Base-by-base conservation (phyloP, 179 eudicot species). In the Pouteria campechiana region DNA sequence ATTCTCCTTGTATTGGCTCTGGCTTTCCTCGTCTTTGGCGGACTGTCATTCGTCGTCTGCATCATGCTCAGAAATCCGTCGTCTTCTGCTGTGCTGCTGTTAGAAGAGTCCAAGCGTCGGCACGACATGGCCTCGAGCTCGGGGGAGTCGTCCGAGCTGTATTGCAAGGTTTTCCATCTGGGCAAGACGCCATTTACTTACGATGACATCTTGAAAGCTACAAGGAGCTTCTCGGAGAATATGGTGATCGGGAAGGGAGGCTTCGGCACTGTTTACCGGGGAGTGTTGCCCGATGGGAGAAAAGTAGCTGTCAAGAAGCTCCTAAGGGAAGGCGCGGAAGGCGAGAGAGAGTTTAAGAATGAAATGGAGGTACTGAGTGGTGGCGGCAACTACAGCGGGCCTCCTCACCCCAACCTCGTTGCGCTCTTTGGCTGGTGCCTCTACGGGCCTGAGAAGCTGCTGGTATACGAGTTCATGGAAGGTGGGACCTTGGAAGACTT, bases 401-500 rank as follows among this genome's bases (percentile, higher is more conserved):
- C 93, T 95, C 96, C 92, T 2, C 99, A 90, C 45, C 96, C 87
- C 0, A 90, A 90, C 64, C 96, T 90, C 3, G 99, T 90, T 17
- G 63, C 74, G 13, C 92, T 90, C 7, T 79, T 76, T 5, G 99
- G 99, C 2, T 90, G 94, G 94, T 90, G 99, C 58, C 88, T 87
- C 5, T 67, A 79, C 40, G 80, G 87, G 10, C 74, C 81, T 0
- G 88, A 77, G 48, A 90, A 79, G 54, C 34, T 90, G 22, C 41
- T 90, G 20, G 81, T 90, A 1, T 90, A 90, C 31, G 99, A 90
- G 74, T 90, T 76, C 70, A 86, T 90, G 92, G 87, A 77, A 40
- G 96, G 92, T 0, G 99, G 99, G 31, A 77, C 70, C 68, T 56
- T 90, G 19, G 99, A 90, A 54, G 92, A 82, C 37, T 36, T 59